Conservation (phyloP, 495 filamentous ascomycete species). For the Neurospora terricola region DNA sequence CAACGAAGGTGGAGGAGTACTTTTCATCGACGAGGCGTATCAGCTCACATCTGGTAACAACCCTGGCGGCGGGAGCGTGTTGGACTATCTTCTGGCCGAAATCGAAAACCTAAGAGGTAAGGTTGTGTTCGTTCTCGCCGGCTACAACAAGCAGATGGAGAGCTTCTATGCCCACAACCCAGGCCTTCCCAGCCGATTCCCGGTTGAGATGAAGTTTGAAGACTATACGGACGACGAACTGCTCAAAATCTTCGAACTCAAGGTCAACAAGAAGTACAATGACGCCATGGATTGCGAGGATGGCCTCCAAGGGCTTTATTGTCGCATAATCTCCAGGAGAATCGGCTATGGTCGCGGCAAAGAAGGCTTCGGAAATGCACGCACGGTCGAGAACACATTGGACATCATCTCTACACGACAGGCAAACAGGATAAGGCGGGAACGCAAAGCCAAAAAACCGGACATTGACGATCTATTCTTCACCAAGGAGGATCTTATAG, state of each 20-base stretch:
- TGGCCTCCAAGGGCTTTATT: constrained; percentile 52
- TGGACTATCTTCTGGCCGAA: constrained; percentile 67
- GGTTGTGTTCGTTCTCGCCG: constrained; percentile 66
- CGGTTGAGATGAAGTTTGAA: constrained; percentile 51
- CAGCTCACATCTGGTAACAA: constrained; percentile 51
- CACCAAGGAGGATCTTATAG: constrained; percentile 52
- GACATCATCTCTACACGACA: constrained; percentile 47
- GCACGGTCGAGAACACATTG: constrained; percentile 55
- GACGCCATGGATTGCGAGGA: constrained; percentile 49
- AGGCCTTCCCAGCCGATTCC: constrained; percentile 63
- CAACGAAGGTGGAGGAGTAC: constrained; percentile 52
- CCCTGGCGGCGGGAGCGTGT: constrained; percentile 46
- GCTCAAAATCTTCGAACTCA: constrained; percentile 45
- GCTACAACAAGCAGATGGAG: constrained; percentile 73
- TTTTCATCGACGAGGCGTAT: constrained; percentile 76
- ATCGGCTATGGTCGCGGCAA: constrained; percentile 51
- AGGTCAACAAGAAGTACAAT: constrained; percentile 34
- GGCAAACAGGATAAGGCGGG: constrained; percentile 37
- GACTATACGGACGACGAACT: constrained; percentile 65
- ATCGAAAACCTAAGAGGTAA: constrained; percentile 68
- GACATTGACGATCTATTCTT: constrained; percentile 42
- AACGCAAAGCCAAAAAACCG: constrained; percentile 16
- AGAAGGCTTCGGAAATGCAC: constrained; percentile 65
- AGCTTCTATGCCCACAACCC: constrained; percentile 70
- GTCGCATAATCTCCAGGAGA: constrained; percentile 51